These are phyloP conservation scores for Phytopythium cucurbitacearum DNA, from an alignment of 352 stramenopile species.

Conservation along the genomic window DNA sequence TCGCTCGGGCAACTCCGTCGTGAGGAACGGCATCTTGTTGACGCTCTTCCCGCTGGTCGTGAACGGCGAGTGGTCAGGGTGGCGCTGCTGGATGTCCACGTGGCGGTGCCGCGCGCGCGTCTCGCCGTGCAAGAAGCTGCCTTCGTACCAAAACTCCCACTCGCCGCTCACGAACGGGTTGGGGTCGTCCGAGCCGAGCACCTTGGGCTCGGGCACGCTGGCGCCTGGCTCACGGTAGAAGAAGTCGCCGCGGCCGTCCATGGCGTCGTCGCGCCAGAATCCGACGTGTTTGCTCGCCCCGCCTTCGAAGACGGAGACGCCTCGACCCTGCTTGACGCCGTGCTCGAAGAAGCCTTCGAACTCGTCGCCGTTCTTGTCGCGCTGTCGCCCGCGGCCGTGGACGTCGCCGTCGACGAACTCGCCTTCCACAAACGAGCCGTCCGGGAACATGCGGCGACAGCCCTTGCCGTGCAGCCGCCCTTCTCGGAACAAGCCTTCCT, in stretches of 20 bases:
- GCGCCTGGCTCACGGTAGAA: constrained; percentile 20
- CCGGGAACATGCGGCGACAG: constrained; percentile 39
- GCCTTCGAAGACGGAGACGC: constrained; percentile 29
- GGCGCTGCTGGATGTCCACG: constrained; percentile 25
- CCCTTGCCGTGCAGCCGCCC: constrained; percentile 46
- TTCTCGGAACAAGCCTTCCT: constrained; percentile 61
- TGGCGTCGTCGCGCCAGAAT: constrained; percentile 64
- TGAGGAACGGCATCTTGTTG: constrained; percentile 57
- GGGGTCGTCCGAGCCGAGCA: background rate
- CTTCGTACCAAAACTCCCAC: constrained; percentile 76
- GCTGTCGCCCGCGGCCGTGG: constrained; percentile 32
- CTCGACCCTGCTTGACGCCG: constrained; percentile 41
- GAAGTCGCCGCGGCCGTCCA: constrained; percentile 57
- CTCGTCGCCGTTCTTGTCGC: constrained; percentile 39
- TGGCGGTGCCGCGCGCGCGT: constrained; percentile 52
- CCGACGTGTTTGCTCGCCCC: constrained; percentile 41
- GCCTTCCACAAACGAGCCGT: constrained; percentile 42
- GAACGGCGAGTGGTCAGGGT: constrained; percentile 33
- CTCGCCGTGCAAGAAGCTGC: constrained; percentile 54
- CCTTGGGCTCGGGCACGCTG: background rate
- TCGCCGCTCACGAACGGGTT: background rate
- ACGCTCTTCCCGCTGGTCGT: constrained; percentile 67
- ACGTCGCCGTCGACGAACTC: constrained; percentile 41
- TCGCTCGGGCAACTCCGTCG: constrained; percentile 22
- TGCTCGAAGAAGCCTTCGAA: constrained; percentile 63